phyloP scores from a whole-genome alignment of 2,329 filamentous ascomycete genomes.

The Diaporthe amygdali region DNA sequence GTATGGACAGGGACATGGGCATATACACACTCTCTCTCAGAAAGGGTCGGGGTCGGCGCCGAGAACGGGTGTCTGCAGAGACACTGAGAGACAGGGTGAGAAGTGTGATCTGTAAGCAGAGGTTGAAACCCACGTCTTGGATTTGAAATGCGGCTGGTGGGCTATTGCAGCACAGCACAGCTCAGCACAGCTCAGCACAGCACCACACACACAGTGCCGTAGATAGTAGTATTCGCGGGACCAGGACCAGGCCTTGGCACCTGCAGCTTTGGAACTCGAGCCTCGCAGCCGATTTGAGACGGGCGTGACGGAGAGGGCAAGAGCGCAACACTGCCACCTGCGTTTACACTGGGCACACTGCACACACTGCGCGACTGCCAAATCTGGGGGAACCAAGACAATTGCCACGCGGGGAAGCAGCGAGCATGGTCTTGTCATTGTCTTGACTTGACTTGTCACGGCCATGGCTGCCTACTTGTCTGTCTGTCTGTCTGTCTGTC shows the following conservation, averaged over 20 bases:
- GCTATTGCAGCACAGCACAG: too few relatives aligned
- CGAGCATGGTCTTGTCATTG: too few relatives aligned
- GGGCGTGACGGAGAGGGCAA: neutral
- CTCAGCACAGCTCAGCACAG: too few relatives aligned
- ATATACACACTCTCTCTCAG: neutral
- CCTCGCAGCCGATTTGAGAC: neutral
- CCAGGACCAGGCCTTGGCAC: neutral
- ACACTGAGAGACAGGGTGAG: too few relatives aligned
- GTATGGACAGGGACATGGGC: neutral
- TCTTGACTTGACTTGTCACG: too few relatives aligned
- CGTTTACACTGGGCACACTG: too few relatives aligned
- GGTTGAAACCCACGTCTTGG: conserved; percentile 10
- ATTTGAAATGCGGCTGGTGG: conserved; percentile 4
- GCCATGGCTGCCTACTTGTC: neutral
- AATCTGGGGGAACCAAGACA: neutral
- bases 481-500: too few relatives aligned
- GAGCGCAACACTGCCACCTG: too few relatives aligned
- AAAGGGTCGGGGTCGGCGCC: neutral
- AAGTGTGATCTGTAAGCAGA: neutral
- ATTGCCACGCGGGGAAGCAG: neutral
- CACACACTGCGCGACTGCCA: neutral
- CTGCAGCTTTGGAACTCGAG: neutral
- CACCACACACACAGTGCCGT: too few relatives aligned
- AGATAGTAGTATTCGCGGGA: too few relatives aligned
- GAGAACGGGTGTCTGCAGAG: neutral